Evolutionary conservation across 176 grass and related monocot genomes (phyloP), one percentile per base, ranked within the genome.

Genomic region (Carex parvula): DNA sequence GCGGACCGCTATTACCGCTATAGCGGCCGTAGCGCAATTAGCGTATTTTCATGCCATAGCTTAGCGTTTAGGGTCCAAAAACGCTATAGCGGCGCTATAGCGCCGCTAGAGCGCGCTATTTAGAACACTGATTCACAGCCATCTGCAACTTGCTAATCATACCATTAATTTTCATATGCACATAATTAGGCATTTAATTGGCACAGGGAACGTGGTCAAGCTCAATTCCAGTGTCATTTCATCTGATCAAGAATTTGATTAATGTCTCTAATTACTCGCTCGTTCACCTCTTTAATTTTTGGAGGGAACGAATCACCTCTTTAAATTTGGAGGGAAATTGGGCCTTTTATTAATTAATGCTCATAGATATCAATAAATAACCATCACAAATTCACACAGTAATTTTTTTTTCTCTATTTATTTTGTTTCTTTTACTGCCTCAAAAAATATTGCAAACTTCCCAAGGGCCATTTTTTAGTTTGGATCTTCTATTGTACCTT

Each of bases 151-250:
- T 35, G 33, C 33, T 35, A 35, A 35, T 35, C 3, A 35, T 3
- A 35, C 0, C 33, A 35, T 35, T 35, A 35, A 3, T 33, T 82
- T 7, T 67, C 48, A 5, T 29, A 82, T 67, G 32, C 41, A 50
- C 61, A 65, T 82, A 64, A 82, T 82, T 67, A 82, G 59, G 80
- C 80, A 82, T 82, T 67, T 82, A 82, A 82, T 67, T 82, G 58
- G 80, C 80, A 82, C 63, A 61, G 52, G 80, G 80, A 82, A 66
- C 61, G 60, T 33, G 80, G 60, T 82, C 80, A 82, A 82, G 70
- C 44, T 75, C 70, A 29, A 75, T 52, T 53, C 20, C 20, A 53
- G 79, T 26, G 60, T 64, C 18, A 24, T 52, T 48, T 82, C 61
- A 16, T 52, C 44, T 32, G 80, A 35, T 15, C n/a, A 65, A 82